Conservation (phyloP, 805 yeast genomes). For the Jamesozyma gamospora region DNA sequence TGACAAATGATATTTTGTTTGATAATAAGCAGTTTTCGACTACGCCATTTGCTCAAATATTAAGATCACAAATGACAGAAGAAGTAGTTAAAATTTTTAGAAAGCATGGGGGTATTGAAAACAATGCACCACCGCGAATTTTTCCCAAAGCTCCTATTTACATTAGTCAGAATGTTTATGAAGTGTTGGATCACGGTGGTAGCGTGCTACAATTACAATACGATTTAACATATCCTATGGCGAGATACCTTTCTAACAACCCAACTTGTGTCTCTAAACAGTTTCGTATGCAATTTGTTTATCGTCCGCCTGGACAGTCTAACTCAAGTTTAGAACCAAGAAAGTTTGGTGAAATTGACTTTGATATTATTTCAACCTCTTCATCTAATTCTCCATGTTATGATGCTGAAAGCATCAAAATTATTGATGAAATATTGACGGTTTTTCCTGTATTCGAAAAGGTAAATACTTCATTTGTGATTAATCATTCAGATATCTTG, state of each 20-base stretch:
- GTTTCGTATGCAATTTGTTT: constrained; percentile 72
- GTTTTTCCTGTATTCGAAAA: constrained; percentile 58
- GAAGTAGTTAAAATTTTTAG: constrained; percentile 56
- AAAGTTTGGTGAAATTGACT: constrained; percentile 72
- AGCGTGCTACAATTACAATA: constrained; percentile 81
- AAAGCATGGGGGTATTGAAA: constrained; percentile 81
- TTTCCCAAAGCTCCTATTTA: constrained; percentile 76
- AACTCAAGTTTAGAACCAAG: constrained; percentile 59
- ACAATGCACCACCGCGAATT: constrained; percentile 51
- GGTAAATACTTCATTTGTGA: constrained; percentile 45
- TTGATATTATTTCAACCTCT: constrained; percentile 61
- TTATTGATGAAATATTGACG: constrained; percentile 61
- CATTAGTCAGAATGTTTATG: constrained; percentile 57
- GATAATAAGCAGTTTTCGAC: constrained; percentile 37
- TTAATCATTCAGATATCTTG: constrained; percentile 76
- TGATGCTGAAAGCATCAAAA: constrained; percentile 85
- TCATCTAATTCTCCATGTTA: constrained; percentile 41
- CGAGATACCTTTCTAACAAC: constrained; percentile 67
- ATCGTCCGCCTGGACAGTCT: constrained; percentile 49
- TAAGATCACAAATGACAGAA: constrained; percentile 50
- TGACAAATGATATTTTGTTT: constrained; percentile 76
- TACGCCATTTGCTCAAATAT: constrained; percentile 40
- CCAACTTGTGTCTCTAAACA: constrained; percentile 40
- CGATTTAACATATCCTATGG: constrained; percentile 84
- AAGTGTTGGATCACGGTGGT: constrained; percentile 77